Evolutionary conservation across 257 asterid species (phyloP).

Genomic region (Plantago ovata): DNA sequence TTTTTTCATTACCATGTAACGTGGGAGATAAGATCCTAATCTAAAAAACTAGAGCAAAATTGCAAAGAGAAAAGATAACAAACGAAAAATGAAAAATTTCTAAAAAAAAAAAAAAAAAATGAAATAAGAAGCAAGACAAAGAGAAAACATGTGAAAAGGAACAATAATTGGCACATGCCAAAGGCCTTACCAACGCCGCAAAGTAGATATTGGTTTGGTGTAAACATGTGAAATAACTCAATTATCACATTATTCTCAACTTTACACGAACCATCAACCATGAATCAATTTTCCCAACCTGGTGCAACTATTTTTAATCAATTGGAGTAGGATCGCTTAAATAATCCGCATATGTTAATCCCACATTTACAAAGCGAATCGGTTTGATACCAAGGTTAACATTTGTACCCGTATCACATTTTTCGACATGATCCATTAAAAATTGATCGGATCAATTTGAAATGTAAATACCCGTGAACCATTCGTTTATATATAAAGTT

Average conservation of each 20-base stretch:
- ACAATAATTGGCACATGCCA: conserved; percentile 24
- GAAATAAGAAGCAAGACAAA: neutral
- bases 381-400: no score
- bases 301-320: neutral
- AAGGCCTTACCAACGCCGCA: conserved; percentile 36
- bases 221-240: conserved; percentile 27
- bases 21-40: neutral
- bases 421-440: no score
- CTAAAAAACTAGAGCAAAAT: neutral
- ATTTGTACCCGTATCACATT: no score
- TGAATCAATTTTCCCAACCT: neutral
- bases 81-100: neutral
- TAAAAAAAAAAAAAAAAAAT: no score
- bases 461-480: no score
- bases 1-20: no score
- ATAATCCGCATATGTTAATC: no score
- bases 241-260: neutral
- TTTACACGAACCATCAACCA: neutral
- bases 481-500: no score
- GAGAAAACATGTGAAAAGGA: conserved; percentile 6
- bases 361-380: no score
- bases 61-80: no score
- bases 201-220: conserved; percentile 38
- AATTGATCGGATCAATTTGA: no score
- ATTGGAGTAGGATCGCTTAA: no score